Evolutionary conservation across 345 rosid genomes (phyloP), one percentile per base, ranked within the genome.

Genomic region (Eucalyptus melliodora): DNA sequence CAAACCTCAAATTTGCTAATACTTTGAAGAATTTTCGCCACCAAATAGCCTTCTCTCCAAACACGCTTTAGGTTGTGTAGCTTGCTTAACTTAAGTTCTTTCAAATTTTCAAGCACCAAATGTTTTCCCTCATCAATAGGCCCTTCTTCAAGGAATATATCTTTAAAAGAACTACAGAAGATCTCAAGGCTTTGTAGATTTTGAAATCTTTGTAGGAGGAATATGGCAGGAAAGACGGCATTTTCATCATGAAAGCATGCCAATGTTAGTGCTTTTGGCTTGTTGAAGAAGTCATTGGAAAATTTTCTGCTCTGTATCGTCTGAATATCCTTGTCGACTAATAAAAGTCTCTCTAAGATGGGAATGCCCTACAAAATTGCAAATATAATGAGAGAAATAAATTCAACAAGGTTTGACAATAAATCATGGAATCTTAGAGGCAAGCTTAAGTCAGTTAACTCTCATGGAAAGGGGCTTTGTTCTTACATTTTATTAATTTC

Each of bases 271-370:
- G 14, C 44, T 72, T 34, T 17, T 34, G 14, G 14, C 1, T 72
- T 34, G 82, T 1, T 0, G 9, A 69, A 69, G 24, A 72, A 3
- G 44, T 34, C 44, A 17, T 19, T 14, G 3, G 5, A 9, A 72
- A 34, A 72, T 34, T 34, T 72, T 34, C 8, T 0, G 0, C 0
- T 3, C 0, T 0, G 15, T 72, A 72, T 72, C 44, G 0, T 34
- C 8, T 19, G 4, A 9, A 72, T 17, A 72, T 72, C 82, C 44
- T 69, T 19, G 11, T 69, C 0, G 0, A 9, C 82, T 17, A 69
- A 34, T 1, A 7, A 17, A 69, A 69, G 82, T 17, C 26, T 69
- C 26, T 69, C 4, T 1, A 69, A 17, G 2, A 0, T 17, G 44
- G 44, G 40, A 17, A 69, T 17, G 44, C 0, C 82, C 82, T 69